Conservation (phyloP, 2,329 filamentous ascomycete genomes). For the Fulvia fulva region DNA sequence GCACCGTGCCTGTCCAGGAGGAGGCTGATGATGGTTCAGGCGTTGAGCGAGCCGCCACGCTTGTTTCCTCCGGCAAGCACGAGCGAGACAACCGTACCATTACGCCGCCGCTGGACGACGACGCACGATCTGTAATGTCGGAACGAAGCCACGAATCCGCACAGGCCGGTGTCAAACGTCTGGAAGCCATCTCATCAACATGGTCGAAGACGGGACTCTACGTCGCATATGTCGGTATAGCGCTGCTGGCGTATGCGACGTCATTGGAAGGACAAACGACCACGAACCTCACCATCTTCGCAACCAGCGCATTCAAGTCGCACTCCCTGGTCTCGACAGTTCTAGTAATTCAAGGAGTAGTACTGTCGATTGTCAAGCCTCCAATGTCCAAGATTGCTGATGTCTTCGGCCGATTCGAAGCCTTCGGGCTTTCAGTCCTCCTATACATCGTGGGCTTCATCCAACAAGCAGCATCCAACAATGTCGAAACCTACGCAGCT, state of each 20-base stretch:
- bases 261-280: constrained; percentile 65
- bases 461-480: constrained; percentile 53
- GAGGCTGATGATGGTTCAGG: constrained; percentile 13
- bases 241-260: constrained; percentile 56
- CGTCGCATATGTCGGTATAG: constrained; percentile 44
- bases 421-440: constrained; percentile 53
- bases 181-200: constrained; percentile 47
- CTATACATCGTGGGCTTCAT: constrained; percentile 56
- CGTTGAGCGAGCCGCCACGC: constrained; percentile 15
- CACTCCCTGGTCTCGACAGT: constrained; percentile 65
- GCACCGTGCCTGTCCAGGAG: constrained; percentile 14
- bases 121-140: constrained; percentile 23
- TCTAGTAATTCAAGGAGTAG: constrained; percentile 60
- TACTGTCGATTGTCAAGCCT: constrained; percentile 58
- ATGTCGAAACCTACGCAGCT: constrained; percentile 52
- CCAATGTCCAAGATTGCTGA: constrained; percentile 60
- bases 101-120: constrained; percentile 17
- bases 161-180: constrained; percentile 47
- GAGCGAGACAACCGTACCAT: constrained; percentile 17
- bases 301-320: constrained; percentile 60
- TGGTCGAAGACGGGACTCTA: constrained; percentile 48
- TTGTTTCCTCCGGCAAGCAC: constrained; percentile 14
- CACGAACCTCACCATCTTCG: constrained; percentile 58
- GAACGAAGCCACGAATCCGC: constrained; percentile 28
- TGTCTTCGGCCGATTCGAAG: constrained; percentile 59